Conservation (phyloP, 257 asterid genomes). For the Catharanthus roseus region DNA sequence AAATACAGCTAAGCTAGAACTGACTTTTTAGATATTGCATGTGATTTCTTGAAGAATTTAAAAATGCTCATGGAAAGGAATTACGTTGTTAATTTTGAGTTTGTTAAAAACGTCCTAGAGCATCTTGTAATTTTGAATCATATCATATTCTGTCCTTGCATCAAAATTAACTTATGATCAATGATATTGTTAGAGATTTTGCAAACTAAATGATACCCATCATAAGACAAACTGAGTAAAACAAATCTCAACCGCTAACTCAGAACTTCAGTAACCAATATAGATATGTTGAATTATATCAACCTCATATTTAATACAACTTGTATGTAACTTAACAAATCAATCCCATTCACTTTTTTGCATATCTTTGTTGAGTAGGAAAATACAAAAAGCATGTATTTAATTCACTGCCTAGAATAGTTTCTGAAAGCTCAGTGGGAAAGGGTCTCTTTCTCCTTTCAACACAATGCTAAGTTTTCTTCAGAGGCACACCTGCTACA, state of each 20-base stretch:
- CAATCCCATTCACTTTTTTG: neutral
- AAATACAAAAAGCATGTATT: neutral
- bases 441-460: neutral
- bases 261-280: neutral
- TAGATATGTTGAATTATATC: neutral
- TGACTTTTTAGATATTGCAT: neutral
- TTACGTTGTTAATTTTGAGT: conserved; percentile 82
- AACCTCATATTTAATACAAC: neutral
- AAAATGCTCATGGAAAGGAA: neutral
- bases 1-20: neutral
- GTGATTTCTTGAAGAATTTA: neutral
- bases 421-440: neutral
- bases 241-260: neutral
- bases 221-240: neutral
- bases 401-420: neutral
- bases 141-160: conserved; percentile 90
- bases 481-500: neutral
- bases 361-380: neutral
- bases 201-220: neutral
- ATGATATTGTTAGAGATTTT: conserved; percentile 21
- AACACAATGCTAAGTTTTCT: neutral
- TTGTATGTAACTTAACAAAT: neutral
- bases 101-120: conserved; percentile 90
- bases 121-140: conserved; percentile 93
- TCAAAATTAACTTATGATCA: conserved; percentile 74